These are phyloP conservation scores for Pseudocercospora eumusae DNA, from an alignment of 2,329 filamentous ascomycete genomes.

Conservation along the genomic window DNA sequence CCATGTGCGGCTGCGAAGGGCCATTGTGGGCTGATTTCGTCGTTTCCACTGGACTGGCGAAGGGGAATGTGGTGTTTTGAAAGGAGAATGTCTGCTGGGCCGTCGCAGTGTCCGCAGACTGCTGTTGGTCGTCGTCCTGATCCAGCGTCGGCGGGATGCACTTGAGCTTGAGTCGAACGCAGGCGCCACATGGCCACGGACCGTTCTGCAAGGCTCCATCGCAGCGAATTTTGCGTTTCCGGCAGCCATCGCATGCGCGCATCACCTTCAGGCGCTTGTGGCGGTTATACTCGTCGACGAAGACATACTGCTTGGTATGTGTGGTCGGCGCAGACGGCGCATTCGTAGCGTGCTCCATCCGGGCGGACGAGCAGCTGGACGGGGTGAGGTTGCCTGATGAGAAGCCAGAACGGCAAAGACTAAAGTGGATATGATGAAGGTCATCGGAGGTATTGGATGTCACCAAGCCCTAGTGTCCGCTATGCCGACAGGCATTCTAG, in stretches of 20 bases:
- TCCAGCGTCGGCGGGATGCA: conserved; percentile 86
- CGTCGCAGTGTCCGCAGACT: conserved; percentile 24
- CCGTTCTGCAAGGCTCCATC: conserved; percentile 96
- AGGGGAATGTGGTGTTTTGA: conserved; percentile 31
- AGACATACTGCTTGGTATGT: conserved; percentile 95
- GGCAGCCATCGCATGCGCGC: conserved; percentile 94
- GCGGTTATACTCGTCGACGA: conserved; percentile 97
- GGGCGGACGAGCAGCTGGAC: conserved; percentile 16
- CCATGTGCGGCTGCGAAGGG: conserved; percentile 19
- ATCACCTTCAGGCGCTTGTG: conserved; percentile 97
- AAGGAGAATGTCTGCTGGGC: conserved; percentile 37
- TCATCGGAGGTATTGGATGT: conserved; percentile 19
- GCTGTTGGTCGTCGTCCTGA: conserved; percentile 61
- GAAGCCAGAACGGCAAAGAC: conserved; percentile 17
- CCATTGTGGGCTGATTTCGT: conserved; percentile 18
- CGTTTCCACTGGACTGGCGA: conserved; percentile 17
- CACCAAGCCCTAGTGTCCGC: conserved; percentile 8
- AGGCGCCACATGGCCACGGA: conserved; percentile 89
- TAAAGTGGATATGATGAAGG: conserved; percentile 20
- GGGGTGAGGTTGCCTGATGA: conserved; percentile 17
- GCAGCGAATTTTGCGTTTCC: conserved; percentile 95
- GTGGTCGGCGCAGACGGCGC: conserved; percentile 56
- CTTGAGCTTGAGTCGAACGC: conserved; percentile 85
- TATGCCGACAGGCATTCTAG: conserved; percentile 15
- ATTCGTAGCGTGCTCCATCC: conserved; percentile 26